Conservation (phyloP, 2,329 filamentous ascomycete species). For the Aciculosporium take region DNA sequence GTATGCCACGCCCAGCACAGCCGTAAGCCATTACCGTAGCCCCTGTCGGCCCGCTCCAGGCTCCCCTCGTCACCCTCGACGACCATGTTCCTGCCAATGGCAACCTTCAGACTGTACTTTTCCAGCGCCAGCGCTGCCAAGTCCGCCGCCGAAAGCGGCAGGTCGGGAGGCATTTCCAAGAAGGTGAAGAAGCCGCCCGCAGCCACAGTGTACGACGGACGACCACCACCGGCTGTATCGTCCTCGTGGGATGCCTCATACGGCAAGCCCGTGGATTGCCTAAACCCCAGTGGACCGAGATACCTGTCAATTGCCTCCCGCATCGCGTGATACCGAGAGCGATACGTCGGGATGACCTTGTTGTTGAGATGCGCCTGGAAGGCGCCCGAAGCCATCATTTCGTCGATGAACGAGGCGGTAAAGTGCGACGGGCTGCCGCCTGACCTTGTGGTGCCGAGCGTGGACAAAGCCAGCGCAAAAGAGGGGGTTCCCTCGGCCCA, state of each 20-base stretch:
- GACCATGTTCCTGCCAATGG: constrained; percentile 56
- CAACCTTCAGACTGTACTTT: constrained; percentile 54
- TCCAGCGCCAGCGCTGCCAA: constrained; percentile 27
- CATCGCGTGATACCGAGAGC: constrained; percentile 9
- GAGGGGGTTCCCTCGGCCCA: constrained; percentile 63
- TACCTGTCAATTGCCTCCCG: constrained; percentile 7
- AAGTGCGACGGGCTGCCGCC: constrained; percentile 37
- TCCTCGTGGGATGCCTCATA: constrained; percentile 3
- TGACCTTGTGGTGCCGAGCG: constrained; percentile 38
- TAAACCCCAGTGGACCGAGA: constrained; percentile 10
- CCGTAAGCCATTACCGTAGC: constrained; percentile 46
- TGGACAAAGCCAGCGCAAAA: constrained; percentile 35
- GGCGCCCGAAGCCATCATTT: constrained; percentile 9
- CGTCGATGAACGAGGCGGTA: constrained; percentile 3
- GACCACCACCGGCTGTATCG: not conserved
- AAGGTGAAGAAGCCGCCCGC: constrained; percentile 1
- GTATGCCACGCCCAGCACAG: constrained; percentile 63
- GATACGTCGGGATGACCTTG: constrained; percentile 10
- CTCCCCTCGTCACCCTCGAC: constrained; percentile 41
- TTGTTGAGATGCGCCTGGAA: constrained; percentile 11
- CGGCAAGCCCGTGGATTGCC: constrained; percentile 6
- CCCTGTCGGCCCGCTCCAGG: constrained; percentile 14
- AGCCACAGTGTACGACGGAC: not conserved
- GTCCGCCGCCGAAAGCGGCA: not conserved
- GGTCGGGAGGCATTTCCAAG: not conserved